Conservation (phyloP, 1,284 basidiomycete genomes). For the Apiotrichum veenhuisii region DNA sequence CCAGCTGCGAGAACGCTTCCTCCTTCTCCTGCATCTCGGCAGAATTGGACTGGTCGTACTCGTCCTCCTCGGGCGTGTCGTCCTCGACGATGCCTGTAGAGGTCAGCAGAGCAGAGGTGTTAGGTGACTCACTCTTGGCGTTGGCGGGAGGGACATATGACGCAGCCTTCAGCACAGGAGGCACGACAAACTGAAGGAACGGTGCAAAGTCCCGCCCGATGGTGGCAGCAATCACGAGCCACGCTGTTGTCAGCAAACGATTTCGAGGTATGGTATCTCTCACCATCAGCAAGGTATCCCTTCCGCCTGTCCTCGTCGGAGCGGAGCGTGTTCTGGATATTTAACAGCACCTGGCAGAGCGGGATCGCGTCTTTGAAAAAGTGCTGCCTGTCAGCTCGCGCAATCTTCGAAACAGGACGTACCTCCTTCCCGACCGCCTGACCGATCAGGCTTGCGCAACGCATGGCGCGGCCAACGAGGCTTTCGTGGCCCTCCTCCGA, state of each 20-base stretch:
- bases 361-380: conserved; percentile 61
- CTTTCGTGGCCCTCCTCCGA: conserved; percentile 62
- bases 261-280: not conserved
- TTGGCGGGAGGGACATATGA: conserved; percentile 51
- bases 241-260: conserved; percentile 10
- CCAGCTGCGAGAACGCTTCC: conserved; percentile 76
- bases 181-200: conserved; percentile 76
- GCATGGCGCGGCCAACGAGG: conserved; percentile 73
- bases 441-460: conserved; percentile 75
- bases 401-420: not conserved
- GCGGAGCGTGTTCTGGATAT: conserved; percentile 64
- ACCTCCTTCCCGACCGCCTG: conserved; percentile 64
- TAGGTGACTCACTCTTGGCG: not conserved
- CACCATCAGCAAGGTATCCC: conserved; percentile 36
- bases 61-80: conserved; percentile 48
- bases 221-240: conserved; percentile 7
- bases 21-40: conserved; percentile 77
- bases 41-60: conserved; percentile 51
- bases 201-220: conserved; percentile 75
- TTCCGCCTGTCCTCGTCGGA: conserved; percentile 32
- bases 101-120: too few species aligned
- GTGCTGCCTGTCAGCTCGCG: conserved; percentile 5
- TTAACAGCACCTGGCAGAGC: conserved; percentile 66
- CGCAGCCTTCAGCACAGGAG: conserved; percentile 67
- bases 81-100: conserved; percentile 53